Evolutionary conservation across 805 yeast species (phyloP).

Genomic region (Teunomyces cretensis): DNA sequence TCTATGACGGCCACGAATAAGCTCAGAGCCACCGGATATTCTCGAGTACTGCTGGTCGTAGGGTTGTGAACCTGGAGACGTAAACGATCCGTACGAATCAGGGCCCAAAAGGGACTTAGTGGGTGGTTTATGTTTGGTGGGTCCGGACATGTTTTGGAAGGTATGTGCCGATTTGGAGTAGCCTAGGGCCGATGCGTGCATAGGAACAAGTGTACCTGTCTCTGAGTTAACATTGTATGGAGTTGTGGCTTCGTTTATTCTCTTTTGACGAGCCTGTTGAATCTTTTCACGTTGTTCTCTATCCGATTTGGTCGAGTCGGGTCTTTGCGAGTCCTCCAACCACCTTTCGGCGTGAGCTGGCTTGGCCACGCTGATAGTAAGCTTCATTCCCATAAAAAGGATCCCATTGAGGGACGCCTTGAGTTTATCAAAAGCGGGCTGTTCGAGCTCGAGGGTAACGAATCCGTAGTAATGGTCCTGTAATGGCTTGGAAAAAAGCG

Average conservation of each 20-base stretch:
- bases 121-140: constrained; percentile 36
- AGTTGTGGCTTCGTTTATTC: constrained; percentile 45
- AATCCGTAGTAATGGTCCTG: constrained; percentile 63
- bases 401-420: constrained; percentile 65
- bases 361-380: constrained; percentile 63
- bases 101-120: constrained; percentile 27
- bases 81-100: constrained; percentile 38
- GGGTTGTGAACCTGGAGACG: constrained; percentile 22
- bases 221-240: constrained; percentile 20
- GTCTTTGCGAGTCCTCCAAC: constrained; percentile 46
- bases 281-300: constrained; percentile 31
- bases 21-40: constrained; percentile 37
- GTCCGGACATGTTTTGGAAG: constrained; percentile 28
- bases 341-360: constrained; percentile 49
- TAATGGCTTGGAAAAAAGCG: constrained; percentile 54
- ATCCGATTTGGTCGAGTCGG: constrained; percentile 30
- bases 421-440: constrained; percentile 48
- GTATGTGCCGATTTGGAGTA: constrained; percentile 37
- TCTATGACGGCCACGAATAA: constrained; percentile 62
- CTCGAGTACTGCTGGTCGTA: constrained; percentile 26
- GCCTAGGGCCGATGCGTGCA: constrained; percentile 20
- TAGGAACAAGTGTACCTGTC: constrained; percentile 14
- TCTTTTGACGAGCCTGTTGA: constrained; percentile 30
- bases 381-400: constrained; percentile 68
- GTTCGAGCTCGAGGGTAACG: constrained; percentile 54